Evolutionary conservation across 345 rosid species (phyloP).

Genomic region (Gossypium turneri): DNA sequence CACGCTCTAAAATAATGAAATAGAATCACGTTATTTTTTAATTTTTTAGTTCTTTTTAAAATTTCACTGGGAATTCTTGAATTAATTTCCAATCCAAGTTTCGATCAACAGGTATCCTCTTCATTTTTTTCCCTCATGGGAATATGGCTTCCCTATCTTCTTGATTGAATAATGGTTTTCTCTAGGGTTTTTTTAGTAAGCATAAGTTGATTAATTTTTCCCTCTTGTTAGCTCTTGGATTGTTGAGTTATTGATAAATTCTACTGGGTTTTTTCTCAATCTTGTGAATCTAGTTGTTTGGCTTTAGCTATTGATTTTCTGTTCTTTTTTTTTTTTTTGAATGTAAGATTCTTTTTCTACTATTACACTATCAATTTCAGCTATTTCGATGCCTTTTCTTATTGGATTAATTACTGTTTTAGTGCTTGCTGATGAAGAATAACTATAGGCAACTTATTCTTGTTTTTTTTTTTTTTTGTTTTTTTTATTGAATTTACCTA

Average conservation of each 20-base stretch:
- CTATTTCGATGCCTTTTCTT: not conserved
- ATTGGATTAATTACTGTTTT: not conserved
- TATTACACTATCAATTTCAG: not conserved
- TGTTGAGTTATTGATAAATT: not conserved
- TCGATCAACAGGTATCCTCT: slow-evolving; percentile 2
- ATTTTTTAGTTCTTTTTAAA: too few species aligned
- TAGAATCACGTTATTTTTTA: not conserved
- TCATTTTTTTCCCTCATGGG: not conserved
- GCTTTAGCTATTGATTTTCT: not conserved
- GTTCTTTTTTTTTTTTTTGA: not conserved
- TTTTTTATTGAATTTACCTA: not conserved
- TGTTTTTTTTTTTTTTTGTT: not conserved
- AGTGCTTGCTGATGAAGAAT: too few species aligned
- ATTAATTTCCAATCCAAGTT: not conserved
- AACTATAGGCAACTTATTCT: not conserved
- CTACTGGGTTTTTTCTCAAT: not conserved
- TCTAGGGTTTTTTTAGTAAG: not conserved
- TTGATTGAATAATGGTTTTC: not conserved
- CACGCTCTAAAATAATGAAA: not conserved
- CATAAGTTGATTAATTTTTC: not conserved
- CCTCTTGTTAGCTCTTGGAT: not conserved
- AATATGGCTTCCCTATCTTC: not conserved
- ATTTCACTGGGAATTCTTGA: not conserved
- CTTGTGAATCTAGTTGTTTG: not conserved
- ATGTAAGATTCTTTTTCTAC: not conserved